Base-by-base conservation (phyloP, 1,139 yeast species). In the Blastobotrys buckinghamii region DNA sequence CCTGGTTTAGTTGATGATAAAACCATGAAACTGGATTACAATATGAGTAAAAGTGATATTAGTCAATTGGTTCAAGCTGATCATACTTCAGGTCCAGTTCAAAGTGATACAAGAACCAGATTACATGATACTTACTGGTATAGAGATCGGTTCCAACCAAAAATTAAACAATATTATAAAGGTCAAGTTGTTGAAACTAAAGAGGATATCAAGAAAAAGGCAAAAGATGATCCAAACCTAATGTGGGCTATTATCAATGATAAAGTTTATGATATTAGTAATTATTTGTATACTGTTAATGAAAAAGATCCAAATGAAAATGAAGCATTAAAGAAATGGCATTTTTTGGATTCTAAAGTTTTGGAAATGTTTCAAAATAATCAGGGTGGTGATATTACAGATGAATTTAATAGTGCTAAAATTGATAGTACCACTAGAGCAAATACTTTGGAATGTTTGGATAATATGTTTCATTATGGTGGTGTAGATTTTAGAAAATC, bases 61-160 rank as follows among this genome's bases (percentile, higher is more conserved):
- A 16, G 30, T 8, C 13, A 3, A 13, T 17, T 39, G 2, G 9
- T 3, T 7, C 39, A 40, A 16, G 47, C 37, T 13, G 42, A 36
- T 12, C 47, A 43, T 36, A 29, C 19, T 27, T 29, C 47, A 6
- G 52, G 59, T 47, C 52, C 50, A 26, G 60, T 53, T 29, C 56
- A 63, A 1, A 37, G 47, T 6, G 39, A 50, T 9, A 55, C 53
- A 27, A 16, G 15, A 24, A 65, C 74, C 0, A 64, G 61, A 17
- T 59, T 69, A 33, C 63, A 67, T 53, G 53, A 67, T 38, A 55
- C 58, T 42, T 57, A 65, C 6, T 70, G 74, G 74, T 70, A 68
- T 50, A 50, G 58, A 27, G 61, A 67, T 40, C 53, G 51, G 2
- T 69, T 69, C 50, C 24, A 57, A 55, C 74, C 74, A 7, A 54